Evolutionary conservation across 805 yeast genomes (phyloP).

Genomic region (Hanseniaspora lachancei): DNA sequence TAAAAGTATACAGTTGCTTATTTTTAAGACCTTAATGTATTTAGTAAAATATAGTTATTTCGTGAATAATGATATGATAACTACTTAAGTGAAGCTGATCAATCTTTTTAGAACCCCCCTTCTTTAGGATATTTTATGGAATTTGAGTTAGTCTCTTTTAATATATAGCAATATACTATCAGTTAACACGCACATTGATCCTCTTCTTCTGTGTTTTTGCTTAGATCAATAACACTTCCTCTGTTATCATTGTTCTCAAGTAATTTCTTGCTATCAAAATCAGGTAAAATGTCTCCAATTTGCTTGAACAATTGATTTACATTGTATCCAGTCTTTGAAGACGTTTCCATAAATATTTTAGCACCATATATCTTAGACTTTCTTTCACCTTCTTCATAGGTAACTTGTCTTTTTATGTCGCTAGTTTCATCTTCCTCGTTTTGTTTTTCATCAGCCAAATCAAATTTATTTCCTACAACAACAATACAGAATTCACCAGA

Average conservation of each 20-base stretch:
- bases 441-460: slow-evolving; percentile 45
- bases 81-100: too few species aligned
- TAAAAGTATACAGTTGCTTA: too few species aligned
- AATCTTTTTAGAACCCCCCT: too few species aligned
- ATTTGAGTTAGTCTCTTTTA: too few species aligned
- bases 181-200: slow-evolving; percentile 30
- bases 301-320: slow-evolving; percentile 81
- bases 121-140: too few species aligned
- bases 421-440: not conserved
- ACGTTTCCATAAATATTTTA: slow-evolving; percentile 75
- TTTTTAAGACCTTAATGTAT: too few species aligned
- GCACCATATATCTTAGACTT: slow-evolving; percentile 62
- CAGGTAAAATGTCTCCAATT: slow-evolving; percentile 84
- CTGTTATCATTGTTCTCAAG: slow-evolving; percentile 19
- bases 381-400: slow-evolving; percentile 71
- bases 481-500: slow-evolving; percentile 76
- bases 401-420: slow-evolving; percentile 45
- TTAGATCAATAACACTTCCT: slow-evolving; percentile 31
- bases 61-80: too few species aligned
- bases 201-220: slow-evolving; percentile 27
- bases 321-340: slow-evolving; percentile 89
- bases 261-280: slow-evolving; percentile 35
- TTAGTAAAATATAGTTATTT: too few species aligned
- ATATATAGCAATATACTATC: not conserved
- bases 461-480: slow-evolving; percentile 84